A percentile compares a stretch with the other conserved stretches of the same genome.
Evolutionary conservation across 192 early-diverging fungal species (phyloP).

Genomic region (Backusella australiensis): DNA sequence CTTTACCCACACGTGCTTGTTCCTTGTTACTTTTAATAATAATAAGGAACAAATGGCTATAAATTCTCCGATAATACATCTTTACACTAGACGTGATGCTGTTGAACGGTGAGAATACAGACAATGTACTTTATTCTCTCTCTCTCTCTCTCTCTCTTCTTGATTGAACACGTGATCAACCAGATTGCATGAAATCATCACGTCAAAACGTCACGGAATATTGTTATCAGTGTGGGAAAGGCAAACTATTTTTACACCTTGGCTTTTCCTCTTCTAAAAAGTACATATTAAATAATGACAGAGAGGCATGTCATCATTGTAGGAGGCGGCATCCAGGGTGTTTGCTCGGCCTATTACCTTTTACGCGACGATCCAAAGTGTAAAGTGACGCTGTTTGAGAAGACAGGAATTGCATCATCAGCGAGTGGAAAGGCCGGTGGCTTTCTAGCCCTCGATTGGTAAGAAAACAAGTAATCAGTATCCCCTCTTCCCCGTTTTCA

Average conservation of each 20-base stretch:
- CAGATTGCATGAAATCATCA: too few species aligned
- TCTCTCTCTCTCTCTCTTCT: too few species aligned
- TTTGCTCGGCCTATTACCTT: slow-evolving; percentile 43
- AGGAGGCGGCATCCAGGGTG: slow-evolving; percentile 47
- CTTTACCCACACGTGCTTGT: too few species aligned
- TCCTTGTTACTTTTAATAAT: too few species aligned
- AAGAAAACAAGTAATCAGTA: not conserved
- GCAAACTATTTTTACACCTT: not conserved
- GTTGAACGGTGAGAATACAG: too few species aligned
- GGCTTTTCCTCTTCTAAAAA: not conserved
- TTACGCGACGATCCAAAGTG: slow-evolving; percentile 17
- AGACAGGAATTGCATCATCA: slow-evolving; percentile 38
- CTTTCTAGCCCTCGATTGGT: slow-evolving; percentile 46
- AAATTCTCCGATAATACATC: too few species aligned
- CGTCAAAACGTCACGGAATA: too few species aligned
- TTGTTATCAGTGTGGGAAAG: too few species aligned
- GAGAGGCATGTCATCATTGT: slow-evolving; percentile 37
- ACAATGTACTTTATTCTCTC: too few species aligned
- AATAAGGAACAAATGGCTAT: too few species aligned
- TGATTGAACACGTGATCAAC: too few species aligned
- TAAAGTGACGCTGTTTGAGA: slow-evolving; percentile 42
- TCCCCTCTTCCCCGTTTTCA: not conserved
- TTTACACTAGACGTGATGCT: too few species aligned
- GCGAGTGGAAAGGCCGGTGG: slow-evolving; percentile 49
- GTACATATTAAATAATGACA: not conserved